Evolutionary conservation across 1,284 basidiomycete species (phyloP), one percentile per base, ranked within the genome.

Genomic region (Xerocomus amazonicus): DNA sequence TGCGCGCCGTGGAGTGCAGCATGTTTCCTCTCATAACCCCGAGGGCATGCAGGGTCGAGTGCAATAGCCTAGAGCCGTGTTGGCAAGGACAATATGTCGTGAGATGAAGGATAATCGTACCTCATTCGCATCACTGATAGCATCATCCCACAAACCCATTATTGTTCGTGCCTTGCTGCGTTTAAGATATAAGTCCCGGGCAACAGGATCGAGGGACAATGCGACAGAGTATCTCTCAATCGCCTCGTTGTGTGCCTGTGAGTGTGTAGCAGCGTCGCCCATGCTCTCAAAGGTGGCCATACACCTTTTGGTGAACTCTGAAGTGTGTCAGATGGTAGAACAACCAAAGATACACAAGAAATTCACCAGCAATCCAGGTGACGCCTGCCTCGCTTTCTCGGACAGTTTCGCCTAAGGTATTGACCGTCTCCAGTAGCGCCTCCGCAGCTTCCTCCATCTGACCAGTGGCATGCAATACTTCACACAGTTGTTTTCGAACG

Each of bases 201-300:
- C 27, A 9, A 23, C 13, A 3, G 53, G 47, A 29, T 28, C 34
- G 26, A 54, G 53, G 14, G 51, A 54, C 23, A 54, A 31, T 16
- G 51, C 53, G 5, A 54, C 29, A 3, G 53, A 43, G 17, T 54
- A 54, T 28, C 48, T 43, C 33, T 49, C 46, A 19, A 54, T 54
- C 8, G 53, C 53, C 33, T 49, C 33, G 3, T 54, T 39, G 4
- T 54, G 40, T 12, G 31, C 36, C 12, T 45, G 39, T 2, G 43
- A 54, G 26, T 43, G 27, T 7, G 39, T 43, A 16, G 51, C 51
- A 17, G 46, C 42, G n/a, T 49, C 48, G 4, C 48, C 48, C 42
- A 45, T 46, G 26, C 23, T 38, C 23, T 49, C 48, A 9, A 49
- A 45, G 8, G 12, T 29, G 9, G 42, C 48, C 23, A 39, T 31